A percentile compares a stretch with the other conserved stretches of the same genome.
These are phyloP conservation scores for Odontarrhena argentea DNA, from an alignment of 345 rosid species.

Conservation along the genomic window DNA sequence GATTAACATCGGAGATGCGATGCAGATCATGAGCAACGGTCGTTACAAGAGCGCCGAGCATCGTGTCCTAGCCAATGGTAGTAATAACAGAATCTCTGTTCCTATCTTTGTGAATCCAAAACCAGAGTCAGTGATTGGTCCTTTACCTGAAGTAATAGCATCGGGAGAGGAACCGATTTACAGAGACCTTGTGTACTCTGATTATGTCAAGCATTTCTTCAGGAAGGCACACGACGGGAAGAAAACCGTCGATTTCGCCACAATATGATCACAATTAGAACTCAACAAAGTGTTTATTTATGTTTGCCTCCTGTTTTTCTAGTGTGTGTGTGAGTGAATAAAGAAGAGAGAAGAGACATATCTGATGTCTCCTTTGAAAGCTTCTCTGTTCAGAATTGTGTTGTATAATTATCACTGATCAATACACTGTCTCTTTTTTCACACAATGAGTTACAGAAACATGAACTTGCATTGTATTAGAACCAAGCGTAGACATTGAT, in stretches of 20 bases:
- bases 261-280: slow-evolving; percentile 24
- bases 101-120: slow-evolving; percentile 44
- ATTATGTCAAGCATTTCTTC: slow-evolving; percentile 45
- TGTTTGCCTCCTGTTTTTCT: slow-evolving; percentile 18
- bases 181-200: slow-evolving; percentile 40
- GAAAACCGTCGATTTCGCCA: slow-evolving; percentile 46
- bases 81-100: slow-evolving; percentile 44
- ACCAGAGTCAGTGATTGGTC: slow-evolving; percentile 42
- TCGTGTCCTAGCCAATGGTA: slow-evolving; percentile 43
- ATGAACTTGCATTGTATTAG: background rate
- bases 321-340: slow-evolving; percentile 25
- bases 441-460: background rate
- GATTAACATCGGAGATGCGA: slow-evolving; percentile 46
- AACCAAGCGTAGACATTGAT: background rate
- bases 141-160: slow-evolving; percentile 37
- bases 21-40: slow-evolving; percentile 48
- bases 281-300: background rate
- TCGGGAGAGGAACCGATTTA: slow-evolving; percentile 42
- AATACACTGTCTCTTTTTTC: background rate
- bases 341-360: slow-evolving; percentile 22
- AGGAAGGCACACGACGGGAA: slow-evolving; percentile 46
- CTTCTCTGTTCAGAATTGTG: slow-evolving; percentile 15
- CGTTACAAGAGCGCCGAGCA: slow-evolving; percentile 46
- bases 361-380: slow-evolving; percentile 5
- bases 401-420: slow-evolving; percentile 25